Evolutionary conservation across 208 protist genomes (phyloP), one percentile per base, ranked within the genome.

Genomic region (Leptomonas seymouri): DNA sequence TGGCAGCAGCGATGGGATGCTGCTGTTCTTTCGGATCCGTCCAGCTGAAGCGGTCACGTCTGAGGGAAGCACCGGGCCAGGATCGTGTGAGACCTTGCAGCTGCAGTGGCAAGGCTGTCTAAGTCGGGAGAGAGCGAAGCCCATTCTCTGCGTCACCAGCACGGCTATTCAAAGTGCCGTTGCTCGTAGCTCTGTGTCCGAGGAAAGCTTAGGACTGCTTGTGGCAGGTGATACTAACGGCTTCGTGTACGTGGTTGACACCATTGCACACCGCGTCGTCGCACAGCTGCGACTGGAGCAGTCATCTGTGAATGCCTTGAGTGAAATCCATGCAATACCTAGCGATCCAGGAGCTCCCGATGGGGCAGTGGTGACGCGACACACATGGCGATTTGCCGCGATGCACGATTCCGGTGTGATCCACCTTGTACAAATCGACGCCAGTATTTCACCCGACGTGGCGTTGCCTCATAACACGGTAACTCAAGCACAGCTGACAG

Each of bases 181-280:
- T 34, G 41, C 3, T 0, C 7, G 36, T 8, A 20, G 12, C 39
- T 5, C 6, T 7, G 28, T 25, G 25, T 44, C 21, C 23, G 25
- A 16, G 23, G 14, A 25, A n/a, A n/a, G 14, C 18, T 20, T 20
- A 28, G 34, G 25, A n/a, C 28, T 83, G 36, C 45, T 87, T 2
- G 44, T 87, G 16, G 76, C 82, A 0, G 89, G 86, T 21, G 89
- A 94, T 64, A 90, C 89, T 3, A 90, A 83, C 63, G 86, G 89
- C 2, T 0, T 74, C 15, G 64, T 94, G 15, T 76, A 72, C 48
- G 73, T 86, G 3, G 55, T 85, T 18, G 34, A 72, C 28, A 39
- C 66, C 23, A 58, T 2, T 16, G 63, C 54, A n/a, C 78, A 71
- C 39, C 28, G 21, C 2, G 60, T 74, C 11, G 41, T 55, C 2